Base-by-base conservation (phyloP, 805 yeast genomes). In the Candida tammaniensis region DNA sequence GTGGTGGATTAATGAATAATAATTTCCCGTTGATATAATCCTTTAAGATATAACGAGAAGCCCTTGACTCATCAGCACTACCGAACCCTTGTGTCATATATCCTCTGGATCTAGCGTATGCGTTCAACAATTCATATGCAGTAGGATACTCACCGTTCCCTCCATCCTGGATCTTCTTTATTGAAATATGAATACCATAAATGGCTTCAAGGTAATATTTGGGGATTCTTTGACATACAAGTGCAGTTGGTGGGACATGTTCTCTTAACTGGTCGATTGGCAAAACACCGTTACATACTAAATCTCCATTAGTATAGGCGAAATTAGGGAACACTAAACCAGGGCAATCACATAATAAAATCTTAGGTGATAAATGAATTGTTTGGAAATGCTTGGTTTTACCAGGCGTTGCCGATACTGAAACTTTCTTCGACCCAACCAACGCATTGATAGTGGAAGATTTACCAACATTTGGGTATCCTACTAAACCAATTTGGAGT, bases 361-460 rank as follows among this genome's bases (percentile, higher is more conserved):
- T 93, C 23, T 82, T 73, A 33, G 83, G 85, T 1, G 96, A 78
- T 28, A 93, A 72, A 54, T 78, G 76, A 42, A 93, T 89, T 1
- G 99, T 93, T 68, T 93, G 99, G 73, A 93, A 93, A 71, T 93
- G 99, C 59, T 93, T 93, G 10, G 99, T 93, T 58, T 93, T 93
- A 68, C 99, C 99, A 10, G 99, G 99, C 1, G 98, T 93, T 1
- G 98, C 74, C 2, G 98, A 91, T 24, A 93, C 99, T 2, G 97
- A 88, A n/a, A 93, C 99, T 58, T 86, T 89, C 55, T 93, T 93
- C 13, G 97, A 80, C 10, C 98, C 98, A 29, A 91, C 93, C 26
- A 93, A 70, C 0, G 98, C 97, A 59, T 93, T 93, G 51, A 93
- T 93, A 38, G 93, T 83, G 13, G 96, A 86, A 3, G 96, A 88